phyloP scores from a whole-genome alignment of 345 rosid genomes.

The Populus deltoides region DNA sequence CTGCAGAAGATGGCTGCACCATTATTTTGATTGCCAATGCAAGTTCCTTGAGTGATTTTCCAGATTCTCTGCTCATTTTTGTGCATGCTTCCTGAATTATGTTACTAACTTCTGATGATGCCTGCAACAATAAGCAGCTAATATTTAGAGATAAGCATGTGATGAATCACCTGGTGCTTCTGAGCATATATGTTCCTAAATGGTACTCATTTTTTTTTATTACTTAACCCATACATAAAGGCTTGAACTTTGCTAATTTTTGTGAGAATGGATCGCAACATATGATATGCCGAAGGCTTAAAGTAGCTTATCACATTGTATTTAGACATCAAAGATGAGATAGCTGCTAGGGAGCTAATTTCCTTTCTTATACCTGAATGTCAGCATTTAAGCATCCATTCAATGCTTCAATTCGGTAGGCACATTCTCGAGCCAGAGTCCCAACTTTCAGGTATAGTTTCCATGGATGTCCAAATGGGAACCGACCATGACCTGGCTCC shows the following conservation, averaged over 20 bases:
- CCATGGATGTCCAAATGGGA: conserved; percentile 77
- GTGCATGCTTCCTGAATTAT: conserved; percentile 42
- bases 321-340: not conserved
- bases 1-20: conserved; percentile 37
- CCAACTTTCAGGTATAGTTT: conserved; percentile 57
- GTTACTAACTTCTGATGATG: conserved; percentile 33
- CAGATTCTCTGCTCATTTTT: conserved; percentile 48
- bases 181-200: not conserved
- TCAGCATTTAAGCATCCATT: conserved; percentile 45
- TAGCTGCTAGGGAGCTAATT: not conserved
- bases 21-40: conserved; percentile 45
- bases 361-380: conserved; percentile 33
- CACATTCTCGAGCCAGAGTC: conserved; percentile 51
- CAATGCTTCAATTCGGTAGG: conserved; percentile 58
- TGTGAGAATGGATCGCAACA: not conserved
- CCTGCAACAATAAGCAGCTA: conserved; percentile 28
- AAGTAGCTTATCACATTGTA: not conserved
- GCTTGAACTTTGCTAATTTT: not conserved
- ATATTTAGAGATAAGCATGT: not conserved
- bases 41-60: conserved; percentile 54
- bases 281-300: not conserved
- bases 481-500: conserved; percentile 81
- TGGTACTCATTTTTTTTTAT: not conserved
- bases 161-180: not conserved
- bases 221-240: not conserved